Percentiles rank a stretch among this genome's conserved stretches.
Evolutionary conservation across 2,329 filamentous ascomycete genomes (phyloP).

Genomic region (Coniochaeta sp.): DNA sequence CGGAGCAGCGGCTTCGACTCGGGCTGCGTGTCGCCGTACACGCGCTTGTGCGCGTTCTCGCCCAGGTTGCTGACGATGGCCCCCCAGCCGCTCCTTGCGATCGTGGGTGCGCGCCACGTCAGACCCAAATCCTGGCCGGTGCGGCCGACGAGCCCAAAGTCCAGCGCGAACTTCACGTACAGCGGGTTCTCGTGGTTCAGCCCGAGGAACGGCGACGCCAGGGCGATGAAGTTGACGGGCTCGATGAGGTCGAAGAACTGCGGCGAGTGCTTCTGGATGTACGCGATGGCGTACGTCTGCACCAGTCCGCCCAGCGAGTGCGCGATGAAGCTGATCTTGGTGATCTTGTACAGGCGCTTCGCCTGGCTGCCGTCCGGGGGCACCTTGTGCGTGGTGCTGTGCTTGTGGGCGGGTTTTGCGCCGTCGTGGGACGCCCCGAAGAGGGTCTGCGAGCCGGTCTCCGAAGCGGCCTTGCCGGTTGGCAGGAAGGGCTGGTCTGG

Average conservation of each 20-base stretch:
- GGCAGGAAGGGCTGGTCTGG: conserved; percentile 88
- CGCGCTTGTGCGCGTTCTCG: conserved; percentile 54
- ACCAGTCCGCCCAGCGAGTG: conserved; percentile 87
- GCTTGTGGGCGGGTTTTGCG: conserved; percentile 30
- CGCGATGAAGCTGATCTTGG: conserved; percentile 89
- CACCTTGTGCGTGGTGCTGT: conserved; percentile 43
- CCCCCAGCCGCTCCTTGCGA: conserved; percentile 81
- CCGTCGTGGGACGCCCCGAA: conserved; percentile 15
- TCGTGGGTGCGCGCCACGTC: conserved; percentile 85
- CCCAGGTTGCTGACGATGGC: conserved; percentile 78
- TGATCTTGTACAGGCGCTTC: conserved; percentile 68
- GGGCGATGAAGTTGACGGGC: conserved; percentile 82
- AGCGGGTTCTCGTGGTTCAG: conserved; percentile 96
- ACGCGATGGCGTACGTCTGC: conserved; percentile 91
- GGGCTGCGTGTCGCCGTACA: conserved; percentile 57
- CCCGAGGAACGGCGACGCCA: conserved; percentile 83
- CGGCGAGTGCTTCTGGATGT: conserved; percentile 93
- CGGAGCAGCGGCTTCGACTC: conserved; percentile 83
- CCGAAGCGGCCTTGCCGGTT: conserved; percentile 40
- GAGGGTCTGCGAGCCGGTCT: conserved; percentile 32
- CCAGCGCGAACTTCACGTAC: conserved; percentile 93
- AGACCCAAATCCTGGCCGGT: conserved; percentile 92
- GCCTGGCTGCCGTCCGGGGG: conserved; percentile 15
- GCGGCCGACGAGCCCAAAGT: conserved; percentile 92
- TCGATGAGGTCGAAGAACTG: conserved; percentile 80